A percentile compares a stretch with the other conserved stretches of the same genome.
Evolutionary conservation across 352 stramenopile species (phyloP).

Genomic region (Elongisporangium undulatum): DNA sequence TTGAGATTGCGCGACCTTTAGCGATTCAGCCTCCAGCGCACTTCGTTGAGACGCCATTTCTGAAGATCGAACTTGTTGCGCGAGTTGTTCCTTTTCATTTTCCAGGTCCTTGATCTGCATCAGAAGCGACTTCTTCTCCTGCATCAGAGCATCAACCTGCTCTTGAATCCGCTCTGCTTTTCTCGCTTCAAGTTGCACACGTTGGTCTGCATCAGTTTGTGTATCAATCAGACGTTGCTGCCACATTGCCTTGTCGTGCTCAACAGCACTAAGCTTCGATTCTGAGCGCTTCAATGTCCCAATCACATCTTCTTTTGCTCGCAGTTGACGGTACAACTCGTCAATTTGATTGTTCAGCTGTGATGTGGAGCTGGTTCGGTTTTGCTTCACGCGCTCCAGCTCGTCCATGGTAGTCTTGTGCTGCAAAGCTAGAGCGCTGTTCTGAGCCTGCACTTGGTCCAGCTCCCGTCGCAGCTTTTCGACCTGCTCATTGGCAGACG

Average conservation of each 20-base stretch:
- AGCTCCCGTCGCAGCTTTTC: conserved; percentile 45
- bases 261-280: conserved; percentile 24
- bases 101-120: conserved; percentile 20
- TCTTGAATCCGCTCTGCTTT: conserved; percentile 33
- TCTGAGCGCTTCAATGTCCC: conserved; percentile 29
- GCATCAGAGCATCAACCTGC: conserved; percentile 25
- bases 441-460: conserved; percentile 28
- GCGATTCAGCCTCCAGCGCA: conserved; percentile 9
- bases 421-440: conserved; percentile 21
- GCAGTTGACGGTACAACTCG: conserved; percentile 46
- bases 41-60: conserved; percentile 20
- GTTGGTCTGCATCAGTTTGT: conserved; percentile 27
- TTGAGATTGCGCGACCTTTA: conserved; percentile 3
- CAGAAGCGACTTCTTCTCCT: conserved; percentile 27
- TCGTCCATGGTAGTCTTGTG: conserved; percentile 23
- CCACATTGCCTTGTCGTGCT: conserved; percentile 39
- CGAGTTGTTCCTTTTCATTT: conserved; percentile 14
- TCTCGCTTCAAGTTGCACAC: conserved; percentile 29
- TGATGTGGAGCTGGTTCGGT: conserved; percentile 17
- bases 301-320: conserved; percentile 42
- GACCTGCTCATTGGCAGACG: conserved; percentile 31
- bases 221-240: conserved; percentile 33
- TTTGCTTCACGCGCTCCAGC: conserved; percentile 21
- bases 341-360: conserved; percentile 47
- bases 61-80: conserved; percentile 17